phyloP scores from a whole-genome alignment of 805 yeast species.

The Ogataea philodendri region DNA sequence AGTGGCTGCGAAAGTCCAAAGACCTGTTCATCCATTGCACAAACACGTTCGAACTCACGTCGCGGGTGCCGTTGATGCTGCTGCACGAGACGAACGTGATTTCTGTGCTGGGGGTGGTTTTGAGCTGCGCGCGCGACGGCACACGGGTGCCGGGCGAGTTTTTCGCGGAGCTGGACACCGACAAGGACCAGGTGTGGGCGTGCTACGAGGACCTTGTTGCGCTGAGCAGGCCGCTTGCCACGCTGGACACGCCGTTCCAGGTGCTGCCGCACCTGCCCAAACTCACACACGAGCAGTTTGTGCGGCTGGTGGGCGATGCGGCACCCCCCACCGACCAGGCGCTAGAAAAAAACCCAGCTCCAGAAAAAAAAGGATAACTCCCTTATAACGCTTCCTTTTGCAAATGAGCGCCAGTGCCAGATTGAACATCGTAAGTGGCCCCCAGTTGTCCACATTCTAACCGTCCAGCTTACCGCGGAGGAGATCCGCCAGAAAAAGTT shows the following conservation, averaged over 20 bases:
- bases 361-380: constrained; percentile 6
- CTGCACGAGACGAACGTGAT: constrained; percentile 25
- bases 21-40: constrained; percentile 26
- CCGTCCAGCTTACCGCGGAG: constrained; percentile 31
- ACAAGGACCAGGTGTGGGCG: constrained; percentile 21
- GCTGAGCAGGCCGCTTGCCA: constrained; percentile 19
- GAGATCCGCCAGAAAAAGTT: constrained; percentile 43
- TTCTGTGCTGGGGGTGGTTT: constrained; percentile 26
- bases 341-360: constrained; percentile 4
- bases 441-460: background rate
- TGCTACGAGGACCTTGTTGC: constrained; percentile 26
- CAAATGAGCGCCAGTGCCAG: constrained; percentile 23
- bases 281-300: constrained; percentile 18
- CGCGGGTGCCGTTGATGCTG: constrained; percentile 31
- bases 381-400: constrained; percentile 5
- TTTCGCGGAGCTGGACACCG: constrained; percentile 18
- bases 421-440: constrained; percentile 21
- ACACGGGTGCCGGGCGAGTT: constrained; percentile 18
- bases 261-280: constrained; percentile 25
- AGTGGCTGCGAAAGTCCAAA: constrained; percentile 20
- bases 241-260: constrained; percentile 26
- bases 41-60: constrained; percentile 28
- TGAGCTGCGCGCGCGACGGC: constrained; percentile 24
- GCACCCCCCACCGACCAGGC: constrained; percentile 8
- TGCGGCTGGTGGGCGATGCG: constrained; percentile 10